Conservation (phyloP, 768 basidiomycete genomes). For the Hortiboletus campestris region DNA sequence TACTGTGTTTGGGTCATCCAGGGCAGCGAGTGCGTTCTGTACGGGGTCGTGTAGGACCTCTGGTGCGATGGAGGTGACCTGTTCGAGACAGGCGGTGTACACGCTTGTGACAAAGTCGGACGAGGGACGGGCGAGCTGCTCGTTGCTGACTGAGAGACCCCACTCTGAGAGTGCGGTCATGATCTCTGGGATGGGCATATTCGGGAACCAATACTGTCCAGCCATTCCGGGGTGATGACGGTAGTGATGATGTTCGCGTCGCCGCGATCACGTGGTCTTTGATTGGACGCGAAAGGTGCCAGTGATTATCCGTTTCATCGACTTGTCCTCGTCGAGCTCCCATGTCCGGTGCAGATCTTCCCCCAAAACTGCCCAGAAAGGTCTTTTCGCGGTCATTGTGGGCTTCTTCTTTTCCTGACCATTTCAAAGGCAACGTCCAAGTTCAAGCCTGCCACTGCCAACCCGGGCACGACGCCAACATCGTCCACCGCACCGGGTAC, state of each 20-base stretch:
- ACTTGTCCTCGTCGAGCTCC: too few relatives aligned
- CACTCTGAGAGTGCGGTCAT: conserved; percentile 63
- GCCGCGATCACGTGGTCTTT: conserved; percentile 29
- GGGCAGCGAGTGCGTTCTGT: conserved; percentile 49
- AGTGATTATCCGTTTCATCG: conserved; percentile 11
- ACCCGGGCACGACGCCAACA: not conserved
- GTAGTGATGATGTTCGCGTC: conserved; percentile 7
- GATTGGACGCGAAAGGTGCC: conserved; percentile 5
- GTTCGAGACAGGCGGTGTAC: conserved; percentile 69
- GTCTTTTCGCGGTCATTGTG: not conserved
- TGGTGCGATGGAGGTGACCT: conserved; percentile 62
- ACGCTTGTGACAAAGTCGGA: conserved; percentile 69
- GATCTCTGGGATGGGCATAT: conserved; percentile 64
- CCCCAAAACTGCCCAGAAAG: conserved; percentile 4
- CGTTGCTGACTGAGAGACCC: conserved; percentile 63
- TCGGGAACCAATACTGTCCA: conserved; percentile 57
- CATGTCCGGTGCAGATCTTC: conserved; percentile 3
- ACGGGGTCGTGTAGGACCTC: conserved; percentile 59
- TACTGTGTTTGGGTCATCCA: conserved; percentile 57
- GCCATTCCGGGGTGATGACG: too few relatives aligned
- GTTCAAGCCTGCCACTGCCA: conserved; percentile 47
- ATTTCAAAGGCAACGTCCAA: conserved; percentile 30
- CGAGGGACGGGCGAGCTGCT: conserved; percentile 66
- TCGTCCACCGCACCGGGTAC: conserved; percentile 9
- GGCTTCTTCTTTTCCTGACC: not conserved